A percentile compares a stretch with the other conserved stretches of the same genome.
These are phyloP conservation scores for Amylostereum areolatum DNA, from an alignment of 1,284 basidiomycete genomes.

Conservation along the genomic window DNA sequence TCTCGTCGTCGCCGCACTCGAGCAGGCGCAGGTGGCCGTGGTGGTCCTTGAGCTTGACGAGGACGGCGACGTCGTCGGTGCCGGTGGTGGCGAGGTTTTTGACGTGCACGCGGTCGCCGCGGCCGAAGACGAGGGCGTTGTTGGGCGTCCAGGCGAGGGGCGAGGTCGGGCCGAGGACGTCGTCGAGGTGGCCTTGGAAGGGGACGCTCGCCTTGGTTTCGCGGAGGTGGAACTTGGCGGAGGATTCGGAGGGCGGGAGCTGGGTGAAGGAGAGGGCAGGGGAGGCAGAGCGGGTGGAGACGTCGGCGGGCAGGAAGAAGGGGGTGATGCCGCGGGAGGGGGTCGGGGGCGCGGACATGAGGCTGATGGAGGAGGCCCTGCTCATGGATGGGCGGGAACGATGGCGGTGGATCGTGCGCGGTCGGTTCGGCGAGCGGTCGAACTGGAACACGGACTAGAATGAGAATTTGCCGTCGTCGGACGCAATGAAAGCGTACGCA, in stretches of 20 bases:
- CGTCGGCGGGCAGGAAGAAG: constrained; percentile 2
- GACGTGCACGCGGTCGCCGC: constrained; percentile 45
- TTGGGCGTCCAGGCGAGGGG: constrained; percentile 38
- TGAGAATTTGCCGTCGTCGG: too few relatives aligned
- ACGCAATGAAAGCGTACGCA: too few relatives aligned
- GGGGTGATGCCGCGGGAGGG: background rate
- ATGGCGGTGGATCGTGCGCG: too few relatives aligned
- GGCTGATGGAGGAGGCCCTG: too few relatives aligned
- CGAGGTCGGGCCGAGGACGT: constrained; percentile 10
- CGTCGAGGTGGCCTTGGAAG: constrained; percentile 24
- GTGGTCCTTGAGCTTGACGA: constrained; percentile 43
- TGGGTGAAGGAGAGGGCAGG: constrained; percentile 6
- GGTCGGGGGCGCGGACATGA: too few relatives aligned
- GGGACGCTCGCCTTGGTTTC: constrained; percentile 30
- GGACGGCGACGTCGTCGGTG: constrained; percentile 39
- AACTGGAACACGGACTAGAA: too few relatives aligned
- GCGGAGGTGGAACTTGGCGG: constrained; percentile 11
- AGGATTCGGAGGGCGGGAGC: constrained; percentile 10
- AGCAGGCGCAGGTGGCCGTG: constrained; percentile 39
- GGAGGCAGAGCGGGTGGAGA: constrained; percentile 9
- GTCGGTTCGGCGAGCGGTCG: too few relatives aligned
- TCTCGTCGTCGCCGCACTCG: constrained; percentile 32
- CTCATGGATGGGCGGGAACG: too few relatives aligned
- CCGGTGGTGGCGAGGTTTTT: constrained; percentile 44
- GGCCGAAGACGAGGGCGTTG: constrained; percentile 42